These are phyloP conservation scores for Rhodotorula diobovata DNA, from an alignment of 768 basidiomycete species.

Conservation along the genomic window DNA sequence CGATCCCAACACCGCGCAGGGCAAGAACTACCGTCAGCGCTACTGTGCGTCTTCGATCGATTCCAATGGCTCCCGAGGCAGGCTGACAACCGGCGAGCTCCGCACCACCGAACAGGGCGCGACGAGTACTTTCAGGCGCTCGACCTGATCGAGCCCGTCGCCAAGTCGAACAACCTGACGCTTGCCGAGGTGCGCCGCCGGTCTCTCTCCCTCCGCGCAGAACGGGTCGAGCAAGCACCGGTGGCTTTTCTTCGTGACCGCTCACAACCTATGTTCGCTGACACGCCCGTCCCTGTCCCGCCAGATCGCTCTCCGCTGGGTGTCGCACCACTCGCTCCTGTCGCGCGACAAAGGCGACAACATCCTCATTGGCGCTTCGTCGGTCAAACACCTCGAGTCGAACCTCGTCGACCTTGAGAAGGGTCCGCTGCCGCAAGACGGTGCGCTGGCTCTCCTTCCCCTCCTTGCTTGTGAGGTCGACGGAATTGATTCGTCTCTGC, in stretches of 20 bases:
- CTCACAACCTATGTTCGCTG: too few species aligned
- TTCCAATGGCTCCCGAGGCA: too few species aligned
- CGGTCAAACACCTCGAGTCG: conserved; percentile 57
- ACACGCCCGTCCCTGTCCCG: neutral
- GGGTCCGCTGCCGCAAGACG: conserved; percentile 59
- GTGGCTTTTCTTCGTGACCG: too few species aligned
- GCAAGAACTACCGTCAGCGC: conserved; percentile 51
- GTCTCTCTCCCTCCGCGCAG: too few species aligned
- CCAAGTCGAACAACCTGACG: conserved; percentile 49
- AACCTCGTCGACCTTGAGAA: conserved; percentile 58
- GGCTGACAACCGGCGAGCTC: too few species aligned
- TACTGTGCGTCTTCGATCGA: conserved; percentile 48
- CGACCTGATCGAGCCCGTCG: conserved; percentile 51
- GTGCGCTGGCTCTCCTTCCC: neutral
- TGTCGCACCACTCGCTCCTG: conserved; percentile 54
- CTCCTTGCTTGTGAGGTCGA: neutral
- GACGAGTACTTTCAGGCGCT: conserved; percentile 53
- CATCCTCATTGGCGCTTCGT: conserved; percentile 63
- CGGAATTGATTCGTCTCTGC: neutral
- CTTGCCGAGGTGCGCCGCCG: conserved; percentile 42
- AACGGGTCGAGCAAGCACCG: too few species aligned
- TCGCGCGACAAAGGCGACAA: conserved; percentile 54
- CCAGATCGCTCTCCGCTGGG: conserved; percentile 53
- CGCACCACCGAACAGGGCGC: conserved; percentile 44
- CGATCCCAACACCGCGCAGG: conserved; percentile 53